Evolutionary conservation across 2,329 filamentous ascomycete species (phyloP).

Genomic region (Calonectria leucothoes): DNA sequence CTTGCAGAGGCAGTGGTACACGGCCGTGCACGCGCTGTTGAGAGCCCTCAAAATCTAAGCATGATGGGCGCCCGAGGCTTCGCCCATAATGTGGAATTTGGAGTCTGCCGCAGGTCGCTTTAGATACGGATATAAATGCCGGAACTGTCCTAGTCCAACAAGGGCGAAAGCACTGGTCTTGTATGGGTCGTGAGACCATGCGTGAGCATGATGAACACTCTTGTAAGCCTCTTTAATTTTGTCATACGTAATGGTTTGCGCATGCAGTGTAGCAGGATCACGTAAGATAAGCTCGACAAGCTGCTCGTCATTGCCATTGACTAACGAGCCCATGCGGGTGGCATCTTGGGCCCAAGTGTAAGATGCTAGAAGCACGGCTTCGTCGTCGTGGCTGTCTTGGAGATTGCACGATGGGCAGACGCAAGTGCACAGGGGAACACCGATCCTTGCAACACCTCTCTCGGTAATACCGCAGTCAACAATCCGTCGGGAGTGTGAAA

Average conservation of each 20-base stretch:
- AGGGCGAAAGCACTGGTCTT: conserved; percentile 25
- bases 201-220: background rate
- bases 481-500: conserved; percentile 45
- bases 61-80: conserved; percentile 19
- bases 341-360: conserved; percentile 39
- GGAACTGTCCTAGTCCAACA: conserved; percentile 24
- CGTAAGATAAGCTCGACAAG: conserved; percentile 25
- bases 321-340: conserved; percentile 27
- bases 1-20: background rate
- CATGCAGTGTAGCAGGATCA: conserved; percentile 27
- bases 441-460: conserved; percentile 31
- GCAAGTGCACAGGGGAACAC: conserved; percentile 45
- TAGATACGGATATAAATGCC: conserved; percentile 16
- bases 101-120: conserved; percentile 23
- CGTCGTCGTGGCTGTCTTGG: background rate
- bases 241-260: background rate
- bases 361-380: conserved; percentile 30
- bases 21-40: background rate
- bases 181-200: conserved; percentile 15
- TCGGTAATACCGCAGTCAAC: conserved; percentile 21
- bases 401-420: conserved; percentile 49
- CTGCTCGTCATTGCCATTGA: conserved; percentile 19
- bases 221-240: background rate
- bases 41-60: conserved; percentile 11
- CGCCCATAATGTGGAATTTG: conserved; percentile 19